These are phyloP conservation scores for Suhomyces bribrorum DNA, from an alignment of 1,139 yeast genomes.

Conservation along the genomic window DNA sequence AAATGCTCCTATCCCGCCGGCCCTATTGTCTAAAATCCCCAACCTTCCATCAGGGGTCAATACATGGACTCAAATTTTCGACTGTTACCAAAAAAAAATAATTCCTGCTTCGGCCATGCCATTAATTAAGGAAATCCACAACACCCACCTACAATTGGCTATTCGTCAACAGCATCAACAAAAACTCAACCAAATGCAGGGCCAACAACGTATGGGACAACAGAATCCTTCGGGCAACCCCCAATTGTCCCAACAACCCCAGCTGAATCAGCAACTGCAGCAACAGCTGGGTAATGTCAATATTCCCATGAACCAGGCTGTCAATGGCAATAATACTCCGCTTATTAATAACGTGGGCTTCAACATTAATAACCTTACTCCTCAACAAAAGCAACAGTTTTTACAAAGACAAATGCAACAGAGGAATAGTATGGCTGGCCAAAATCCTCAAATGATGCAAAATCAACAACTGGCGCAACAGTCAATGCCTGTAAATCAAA, in stretches of 20 bases:
- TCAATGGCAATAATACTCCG: slow-evolving; percentile 14
- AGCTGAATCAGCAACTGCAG: slow-evolving; percentile 9
- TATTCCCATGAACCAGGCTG: slow-evolving; percentile 10
- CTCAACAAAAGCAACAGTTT: slow-evolving; percentile 40
- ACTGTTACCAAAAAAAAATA: slow-evolving; percentile 60
- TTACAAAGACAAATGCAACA: slow-evolving; percentile 38
- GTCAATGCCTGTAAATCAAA: slow-evolving; percentile 6
- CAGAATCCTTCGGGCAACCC: slow-evolving; percentile 8
- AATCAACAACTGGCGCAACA: slow-evolving; percentile 9
- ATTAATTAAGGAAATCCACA: slow-evolving; percentile 60
- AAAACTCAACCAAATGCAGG: slow-evolving; percentile 20
- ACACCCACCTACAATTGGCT: slow-evolving; percentile 54
- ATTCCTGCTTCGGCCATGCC: slow-evolving; percentile 57
- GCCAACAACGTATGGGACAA: slow-evolving; percentile 11
- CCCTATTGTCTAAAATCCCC: slow-evolving; percentile 69
- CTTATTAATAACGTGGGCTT: slow-evolving; percentile 17
- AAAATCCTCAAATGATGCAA: slow-evolving; percentile 9
- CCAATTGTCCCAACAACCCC: slow-evolving; percentile 15
- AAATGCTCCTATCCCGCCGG: slow-evolving; percentile 73
- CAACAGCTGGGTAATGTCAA: slow-evolving; percentile 16
- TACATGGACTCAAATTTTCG: slow-evolving; percentile 83
- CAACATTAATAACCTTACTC: slow-evolving; percentile 27
- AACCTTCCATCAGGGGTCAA: slow-evolving; percentile 77
- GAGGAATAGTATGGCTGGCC: slow-evolving; percentile 17
- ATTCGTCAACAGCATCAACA: slow-evolving; percentile 32